Percentiles rank a stretch among this genome's conserved stretches.
Conservation (phyloP, 768 basidiomycete species). For the Leccinum variicolor region DNA sequence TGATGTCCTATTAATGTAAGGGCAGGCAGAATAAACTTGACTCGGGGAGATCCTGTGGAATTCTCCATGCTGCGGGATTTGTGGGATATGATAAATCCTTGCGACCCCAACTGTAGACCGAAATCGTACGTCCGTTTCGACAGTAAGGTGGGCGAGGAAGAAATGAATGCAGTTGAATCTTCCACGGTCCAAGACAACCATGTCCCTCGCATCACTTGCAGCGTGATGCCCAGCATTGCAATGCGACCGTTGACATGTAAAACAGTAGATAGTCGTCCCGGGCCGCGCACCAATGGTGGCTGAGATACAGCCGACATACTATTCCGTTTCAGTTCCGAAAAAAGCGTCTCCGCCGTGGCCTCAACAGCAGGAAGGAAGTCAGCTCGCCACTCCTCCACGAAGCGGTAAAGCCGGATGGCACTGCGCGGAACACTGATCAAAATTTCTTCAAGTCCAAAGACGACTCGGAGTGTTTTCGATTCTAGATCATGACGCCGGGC, state of each 20-base stretch:
- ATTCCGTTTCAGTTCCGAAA: slow-evolving; percentile 58
- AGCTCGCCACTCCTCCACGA: slow-evolving; percentile 78
- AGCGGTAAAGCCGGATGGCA: slow-evolving; percentile 72
- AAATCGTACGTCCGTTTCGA: slow-evolving; percentile 43
- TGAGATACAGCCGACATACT: slow-evolving; percentile 32
- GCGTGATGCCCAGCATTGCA: slow-evolving; percentile 49
- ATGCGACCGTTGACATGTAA: slow-evolving; percentile 55
- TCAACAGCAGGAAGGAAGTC: slow-evolving; percentile 78
- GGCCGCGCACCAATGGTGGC: slow-evolving; percentile 23
- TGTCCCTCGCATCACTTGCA: slow-evolving; percentile 86
- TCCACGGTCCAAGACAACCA: slow-evolving; percentile 77
- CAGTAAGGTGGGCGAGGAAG: slow-evolving; percentile 34
- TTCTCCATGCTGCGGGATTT: slow-evolving; percentile 36
- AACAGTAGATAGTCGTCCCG: slow-evolving; percentile 12
- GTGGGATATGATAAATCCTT: slow-evolving; percentile 57
- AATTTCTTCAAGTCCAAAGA: slow-evolving; percentile 44
- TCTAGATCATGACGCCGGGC: slow-evolving; percentile 46
- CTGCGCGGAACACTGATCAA: slow-evolving; percentile 72
- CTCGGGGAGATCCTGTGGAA: slow-evolving; percentile 40
- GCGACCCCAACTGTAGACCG: slow-evolving; percentile 63
- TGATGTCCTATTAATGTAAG: slow-evolving; percentile 63
- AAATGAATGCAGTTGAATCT: slow-evolving; percentile 45
- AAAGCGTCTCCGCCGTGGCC: slow-evolving; percentile 56
- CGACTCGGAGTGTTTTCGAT: slow-evolving; percentile 39
- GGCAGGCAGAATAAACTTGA: slow-evolving; percentile 66